Conservation (phyloP, 139 green algal genomes). For the Auxenochlorella pyrenoidosa region DNA sequence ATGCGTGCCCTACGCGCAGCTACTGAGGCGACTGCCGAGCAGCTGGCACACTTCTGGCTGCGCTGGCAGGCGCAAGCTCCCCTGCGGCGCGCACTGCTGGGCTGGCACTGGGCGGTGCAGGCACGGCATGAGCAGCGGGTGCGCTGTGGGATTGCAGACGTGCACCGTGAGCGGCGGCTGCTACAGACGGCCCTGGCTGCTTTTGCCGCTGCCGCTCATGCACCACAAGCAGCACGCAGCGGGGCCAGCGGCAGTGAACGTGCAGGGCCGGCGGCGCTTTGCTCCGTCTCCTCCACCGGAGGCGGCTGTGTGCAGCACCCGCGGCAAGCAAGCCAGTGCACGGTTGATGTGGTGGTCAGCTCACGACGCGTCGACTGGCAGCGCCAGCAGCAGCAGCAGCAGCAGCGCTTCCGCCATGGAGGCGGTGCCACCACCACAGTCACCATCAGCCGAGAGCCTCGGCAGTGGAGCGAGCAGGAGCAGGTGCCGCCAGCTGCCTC, state of each 20-base stretch:
- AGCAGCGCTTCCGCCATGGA: too few species aligned
- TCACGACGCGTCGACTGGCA: neutral
- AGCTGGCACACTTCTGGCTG: slow-evolving; percentile 30
- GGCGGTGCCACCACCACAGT: neutral
- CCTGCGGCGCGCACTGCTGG: slow-evolving; percentile 13
- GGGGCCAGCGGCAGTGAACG: neutral
- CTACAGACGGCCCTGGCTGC: neutral
- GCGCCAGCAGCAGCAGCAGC: neutral
- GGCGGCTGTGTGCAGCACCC: too few species aligned
- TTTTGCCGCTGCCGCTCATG: neutral
- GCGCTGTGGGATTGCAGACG: neutral
- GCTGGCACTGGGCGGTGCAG: neutral
- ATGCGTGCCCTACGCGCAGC: neutral
- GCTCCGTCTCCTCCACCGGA: too few species aligned
- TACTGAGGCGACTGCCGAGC: slow-evolving; percentile 5
- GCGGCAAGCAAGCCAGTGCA: neutral
- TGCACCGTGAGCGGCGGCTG: slow-evolving; percentile 15
- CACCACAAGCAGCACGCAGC: neutral
- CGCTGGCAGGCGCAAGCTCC: slow-evolving; percentile 24
- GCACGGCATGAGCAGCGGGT: neutral
- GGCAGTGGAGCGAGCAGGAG: neutral
- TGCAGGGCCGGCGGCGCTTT: neutral
- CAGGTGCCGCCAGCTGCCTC: neutral
- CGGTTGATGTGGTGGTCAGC: neutral
- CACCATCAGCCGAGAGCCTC: neutral